A percentile compares a stretch with the other conserved stretches of the same genome.
Evolutionary conservation across 2,329 filamentous ascomycete genomes (phyloP).

Genomic region (Sarocladium oryzae): DNA sequence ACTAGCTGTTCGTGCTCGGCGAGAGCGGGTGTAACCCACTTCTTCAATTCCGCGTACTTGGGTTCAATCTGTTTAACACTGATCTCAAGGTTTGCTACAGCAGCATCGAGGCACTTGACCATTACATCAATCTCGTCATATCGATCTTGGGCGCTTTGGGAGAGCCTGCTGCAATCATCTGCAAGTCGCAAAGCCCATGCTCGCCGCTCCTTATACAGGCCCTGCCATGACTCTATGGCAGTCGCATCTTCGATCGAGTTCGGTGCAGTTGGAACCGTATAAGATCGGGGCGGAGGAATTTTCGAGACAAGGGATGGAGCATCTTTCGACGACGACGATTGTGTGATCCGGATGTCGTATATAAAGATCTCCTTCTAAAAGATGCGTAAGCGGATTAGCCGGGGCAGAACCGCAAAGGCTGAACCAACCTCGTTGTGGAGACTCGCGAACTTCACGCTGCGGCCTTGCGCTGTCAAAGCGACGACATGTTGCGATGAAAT

Average conservation of each 20-base stretch:
- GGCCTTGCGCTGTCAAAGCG: conserved; percentile 76
- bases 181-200: conserved; percentile 71
- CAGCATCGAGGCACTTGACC: conserved; percentile 73
- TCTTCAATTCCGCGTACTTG: conserved; percentile 63
- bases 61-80: conserved; percentile 67
- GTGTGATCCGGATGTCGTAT: conserved; percentile 75
- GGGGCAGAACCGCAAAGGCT: background rate
- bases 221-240: conserved; percentile 80
- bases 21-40: conserved; percentile 62
- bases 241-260: conserved; percentile 76
- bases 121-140: conserved; percentile 71
- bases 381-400: conserved; percentile 5
- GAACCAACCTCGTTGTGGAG: conserved; percentile 67
- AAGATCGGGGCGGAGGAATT: conserved; percentile 45
- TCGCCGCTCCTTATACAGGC: conserved; percentile 72
- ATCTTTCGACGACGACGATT: conserved; percentile 42
- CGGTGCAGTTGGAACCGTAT: conserved; percentile 60
- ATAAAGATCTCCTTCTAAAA: conserved; percentile 78
- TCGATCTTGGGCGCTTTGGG: conserved; percentile 54
- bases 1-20: conserved; percentile 61
- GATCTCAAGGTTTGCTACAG: conserved; percentile 75
- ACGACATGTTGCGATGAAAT: conserved; percentile 78
- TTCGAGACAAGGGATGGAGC: conserved; percentile 40
- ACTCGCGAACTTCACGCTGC: conserved; percentile 73
- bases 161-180: conserved; percentile 62